Evolutionary conservation across 2,329 filamentous ascomycete species (phyloP).

Genomic region (Neonectria sp.): DNA sequence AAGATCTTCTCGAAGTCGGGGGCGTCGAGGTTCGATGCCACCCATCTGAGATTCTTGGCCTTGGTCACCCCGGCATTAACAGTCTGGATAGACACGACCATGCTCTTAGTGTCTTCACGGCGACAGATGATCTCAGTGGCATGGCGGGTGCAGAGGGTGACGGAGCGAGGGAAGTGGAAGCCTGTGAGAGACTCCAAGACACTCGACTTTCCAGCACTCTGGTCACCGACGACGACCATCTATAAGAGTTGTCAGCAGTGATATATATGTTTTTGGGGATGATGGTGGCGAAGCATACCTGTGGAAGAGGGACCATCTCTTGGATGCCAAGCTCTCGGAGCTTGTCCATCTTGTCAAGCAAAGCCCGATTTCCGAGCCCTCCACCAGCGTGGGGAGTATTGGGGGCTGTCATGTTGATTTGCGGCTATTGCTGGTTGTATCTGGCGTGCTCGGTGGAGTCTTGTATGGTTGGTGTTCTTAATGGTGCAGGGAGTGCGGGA

Average conservation of each 20-base stretch:
- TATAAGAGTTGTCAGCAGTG: constrained; percentile 53
- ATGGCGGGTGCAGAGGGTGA: constrained; percentile 64
- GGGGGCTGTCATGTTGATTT: constrained; percentile 25
- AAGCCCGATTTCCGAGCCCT: constrained; percentile 41
- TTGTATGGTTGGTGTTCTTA: too few relatives aligned
- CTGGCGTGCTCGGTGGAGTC: too few relatives aligned
- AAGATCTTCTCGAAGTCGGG: constrained; percentile 57
- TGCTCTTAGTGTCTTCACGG: constrained; percentile 52
- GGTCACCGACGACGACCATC: constrained; percentile 87
- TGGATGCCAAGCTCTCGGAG: constrained; percentile 59
- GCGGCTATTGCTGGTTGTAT: not conserved
- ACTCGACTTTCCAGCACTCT: constrained; percentile 89
- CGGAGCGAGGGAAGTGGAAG: constrained; percentile 62
- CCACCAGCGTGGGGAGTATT: constrained; percentile 11
- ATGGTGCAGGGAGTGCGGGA: not conserved
- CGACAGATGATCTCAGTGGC: constrained; percentile 64
- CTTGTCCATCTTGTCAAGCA: constrained; percentile 57
- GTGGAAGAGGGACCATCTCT: constrained; percentile 55
- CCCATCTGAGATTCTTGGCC: constrained; percentile 48
- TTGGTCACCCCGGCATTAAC: constrained; percentile 31
- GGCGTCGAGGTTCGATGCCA: constrained; percentile 41
- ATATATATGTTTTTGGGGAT: accelerated
- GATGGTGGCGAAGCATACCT: constrained; percentile 63
- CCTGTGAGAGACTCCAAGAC: constrained; percentile 78
- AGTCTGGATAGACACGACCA: constrained; percentile 58